Evolutionary conservation across 495 filamentous ascomycete species (phyloP).

Genomic region (Cenococcum geophilum): DNA sequence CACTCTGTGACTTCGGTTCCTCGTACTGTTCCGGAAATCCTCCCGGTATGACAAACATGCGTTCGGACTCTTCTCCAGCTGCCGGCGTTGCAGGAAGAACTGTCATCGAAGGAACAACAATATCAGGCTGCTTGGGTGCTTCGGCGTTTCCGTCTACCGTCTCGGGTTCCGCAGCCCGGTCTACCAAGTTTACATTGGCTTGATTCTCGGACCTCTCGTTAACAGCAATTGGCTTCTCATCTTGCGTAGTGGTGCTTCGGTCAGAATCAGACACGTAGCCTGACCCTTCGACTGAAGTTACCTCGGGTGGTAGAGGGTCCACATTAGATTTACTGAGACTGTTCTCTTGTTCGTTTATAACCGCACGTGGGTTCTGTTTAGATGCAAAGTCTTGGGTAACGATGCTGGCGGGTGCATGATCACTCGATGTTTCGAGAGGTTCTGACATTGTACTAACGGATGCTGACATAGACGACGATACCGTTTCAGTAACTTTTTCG

Average conservation of each 20-base stretch:
- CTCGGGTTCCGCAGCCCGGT: background rate
- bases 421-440: slow-evolving; percentile 49
- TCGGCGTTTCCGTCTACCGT: background rate
- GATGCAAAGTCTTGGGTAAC: slow-evolving; percentile 48
- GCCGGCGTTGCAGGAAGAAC: background rate
- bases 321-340: slow-evolving; percentile 20
- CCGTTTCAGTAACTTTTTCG: slow-evolving; percentile 41
- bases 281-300: slow-evolving; percentile 58
- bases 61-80: slow-evolving; percentile 14
- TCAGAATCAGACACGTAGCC: slow-evolving; percentile 48
- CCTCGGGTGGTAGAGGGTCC: slow-evolving; percentile 60
- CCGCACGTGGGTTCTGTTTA: slow-evolving; percentile 24
- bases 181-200: background rate
- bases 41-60: slow-evolving; percentile 22
- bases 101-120: background rate
- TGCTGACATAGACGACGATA: slow-evolving; percentile 31
- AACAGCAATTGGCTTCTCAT: background rate
- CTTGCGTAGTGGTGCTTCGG: slow-evolving; percentile 9
- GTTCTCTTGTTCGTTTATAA: slow-evolving; percentile 27
- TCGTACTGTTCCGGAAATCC: slow-evolving; percentile 19
- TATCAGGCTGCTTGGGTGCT: background rate
- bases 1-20: slow-evolving; percentile 11
- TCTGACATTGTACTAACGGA: slow-evolving; percentile 27
- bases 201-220: background rate
- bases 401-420: slow-evolving; percentile 57